These are phyloP conservation scores for Zopfochytrium polystomum DNA, from an alignment of 371 early-diverging fungal species.

Conservation along the genomic window DNA sequence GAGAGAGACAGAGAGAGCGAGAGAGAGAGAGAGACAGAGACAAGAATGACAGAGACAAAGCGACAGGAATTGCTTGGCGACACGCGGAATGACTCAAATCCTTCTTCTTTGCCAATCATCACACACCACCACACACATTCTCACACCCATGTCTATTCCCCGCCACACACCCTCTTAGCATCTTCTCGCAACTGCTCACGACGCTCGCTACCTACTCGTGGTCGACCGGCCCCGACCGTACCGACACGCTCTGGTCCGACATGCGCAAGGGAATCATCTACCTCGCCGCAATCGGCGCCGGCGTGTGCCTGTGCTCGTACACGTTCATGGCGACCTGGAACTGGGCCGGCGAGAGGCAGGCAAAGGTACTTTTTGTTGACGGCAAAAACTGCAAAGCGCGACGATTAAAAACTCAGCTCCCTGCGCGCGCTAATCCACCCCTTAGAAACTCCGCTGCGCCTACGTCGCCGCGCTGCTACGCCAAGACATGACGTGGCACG, in stretches of 20 bases:
- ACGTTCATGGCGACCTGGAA: conserved; percentile 50
- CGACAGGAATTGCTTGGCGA: no score
- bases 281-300: conserved; percentile 39
- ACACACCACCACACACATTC: no score
- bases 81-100: no score
- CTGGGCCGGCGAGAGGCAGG: conserved; percentile 50
- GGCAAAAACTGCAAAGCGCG: no score
- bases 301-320: conserved; percentile 38
- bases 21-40: no score
- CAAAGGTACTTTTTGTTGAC: conserved; percentile 28
- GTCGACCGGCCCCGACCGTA: conserved; percentile 31
- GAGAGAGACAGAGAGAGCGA: no score
- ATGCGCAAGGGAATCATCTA: conserved; percentile 23
- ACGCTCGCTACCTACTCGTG: conserved; percentile 16
- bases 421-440: no score
- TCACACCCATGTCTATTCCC: neutral
- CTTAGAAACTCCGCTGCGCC: conserved; percentile 32
- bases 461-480: conserved; percentile 57
- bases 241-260: conserved; percentile 13
- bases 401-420: no score
- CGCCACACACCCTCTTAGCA: neutral
- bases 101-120: neutral
- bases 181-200: conserved; percentile 41
- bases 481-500: conserved; percentile 92
- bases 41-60: no score